Base-by-base conservation (phyloP, 164 flowering plant genomes). In the Dillenia suffruticosa region DNA sequence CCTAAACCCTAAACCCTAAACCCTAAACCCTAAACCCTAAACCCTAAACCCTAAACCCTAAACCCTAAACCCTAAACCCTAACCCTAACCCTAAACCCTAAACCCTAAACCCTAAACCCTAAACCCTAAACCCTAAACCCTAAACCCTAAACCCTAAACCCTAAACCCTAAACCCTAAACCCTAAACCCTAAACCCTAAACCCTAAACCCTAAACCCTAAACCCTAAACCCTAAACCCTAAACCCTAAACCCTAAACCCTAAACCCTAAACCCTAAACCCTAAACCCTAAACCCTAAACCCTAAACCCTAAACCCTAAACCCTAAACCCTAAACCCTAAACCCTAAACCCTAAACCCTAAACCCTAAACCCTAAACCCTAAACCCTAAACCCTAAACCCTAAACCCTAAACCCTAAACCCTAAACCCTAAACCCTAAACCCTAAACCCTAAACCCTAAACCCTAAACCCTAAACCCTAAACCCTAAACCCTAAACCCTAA, bases 101-200 rank as follows among this genome's bases (percentile, higher is more conserved):
- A 57, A 24, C 68, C 61, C 61, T 49, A 56, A 64, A 26, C 53
- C 68, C 48, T 4, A 56, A 57, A 45, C 59, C 68, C 47, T 5
- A 49, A 69, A 45, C 61, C 72, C 22, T n/a, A n/a, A 16, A 49
- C 45, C 63, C 49, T 12, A 63, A 63, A 46, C 67, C 68, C 54
- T 22, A 63, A 63, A 19, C n/a, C 63, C 72, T 59, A 26, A 69
- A 63, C 46, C 63, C 72, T 52, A 11, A 63, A 63, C 54, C 72
- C 72, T 59, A 63, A 69, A 63, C 68, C 63, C 72, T 57, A 51
- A 54, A 63, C 67, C 67, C 63, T 57, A 58, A n/a, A 69, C 52
- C 63, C 72, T 64, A 47, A 59, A 52, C 59, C 64, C 64, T 67
- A 67, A 67, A 67, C 70, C 59, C 59, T 59, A 52, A 66, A 66